Base-by-base conservation (phyloP, 495 filamentous ascomycete genomes). In the Pyronema omphalodes region DNA sequence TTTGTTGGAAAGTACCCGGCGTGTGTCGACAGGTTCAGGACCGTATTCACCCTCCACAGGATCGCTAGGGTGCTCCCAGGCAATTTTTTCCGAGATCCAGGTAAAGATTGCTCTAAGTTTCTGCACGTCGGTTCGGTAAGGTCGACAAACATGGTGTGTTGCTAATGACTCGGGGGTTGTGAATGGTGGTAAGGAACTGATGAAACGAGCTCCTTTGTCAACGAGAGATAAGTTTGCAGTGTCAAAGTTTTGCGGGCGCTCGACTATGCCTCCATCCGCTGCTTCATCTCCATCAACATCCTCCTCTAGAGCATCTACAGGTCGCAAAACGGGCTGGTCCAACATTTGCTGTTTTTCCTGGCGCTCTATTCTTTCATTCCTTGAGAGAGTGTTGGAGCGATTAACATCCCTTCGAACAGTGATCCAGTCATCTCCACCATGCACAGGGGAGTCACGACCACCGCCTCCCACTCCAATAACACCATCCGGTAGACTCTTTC, bases 391-490 rank as follows among this genome's bases (percentile, higher is more conserved):
- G 61, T 93, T 96, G 9, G 89, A 88, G 12, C 91, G 77, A 66
- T 96, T 95, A 39, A 96, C 84, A 69, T 99, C 91, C 43, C 89
- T 77, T 46, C 91, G 81, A 23, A 96, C 87, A 65, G 95, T 87
- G 23, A 96, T 84, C 89, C 91, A 99, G 65, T 95, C 91, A 19
- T 62, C 56, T 83, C 78, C 17, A 64, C 68, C 33, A 74, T 68
- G 39, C 68, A 75, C 44, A 56, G 33, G 17, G 15, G 51, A 53
- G 9, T 60, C 56, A 33, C 12, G 34, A 51, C 57, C 67, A 6
- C 77, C 76, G 7, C 77, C 74, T 44, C 74, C 68, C 15, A 82
- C 75, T 9, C 72, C 70, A 41, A 71, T 71, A 19, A 75, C 63
- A 12, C 72, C 76, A 51, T 71, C 70, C 4, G 71, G 69, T 3